Percentiles rank a stretch among this genome's conserved stretches.
phyloP scores from a whole-genome alignment of 1,139 yeast species.

The Candida sanyaensis region DNA sequence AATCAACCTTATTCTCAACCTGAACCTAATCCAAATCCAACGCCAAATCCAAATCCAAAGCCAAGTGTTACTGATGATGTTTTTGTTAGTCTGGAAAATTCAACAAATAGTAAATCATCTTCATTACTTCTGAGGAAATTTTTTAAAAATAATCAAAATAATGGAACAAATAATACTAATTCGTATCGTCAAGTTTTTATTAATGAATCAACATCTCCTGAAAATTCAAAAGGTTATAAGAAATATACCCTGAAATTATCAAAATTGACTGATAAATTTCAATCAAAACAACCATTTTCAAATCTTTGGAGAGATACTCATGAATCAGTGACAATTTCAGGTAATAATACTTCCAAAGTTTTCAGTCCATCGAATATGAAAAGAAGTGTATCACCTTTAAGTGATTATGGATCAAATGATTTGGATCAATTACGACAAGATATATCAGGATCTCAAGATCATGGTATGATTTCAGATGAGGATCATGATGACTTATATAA shows the following conservation, averaged over 20 bases:
- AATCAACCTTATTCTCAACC: slow-evolving; percentile 9
- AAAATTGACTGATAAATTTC: slow-evolving; percentile 34
- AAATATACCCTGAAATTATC: slow-evolving; percentile 30
- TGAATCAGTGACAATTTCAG: background rate
- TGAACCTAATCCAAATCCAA: no score
- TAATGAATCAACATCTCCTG: slow-evolving; percentile 14
- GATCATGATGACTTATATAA: background rate
- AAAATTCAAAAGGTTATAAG: slow-evolving; percentile 18
- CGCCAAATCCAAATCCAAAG: no score
- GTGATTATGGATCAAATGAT: slow-evolving; percentile 15
- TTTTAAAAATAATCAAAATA: slow-evolving; percentile 7
- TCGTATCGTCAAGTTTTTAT: slow-evolving; percentile 17
- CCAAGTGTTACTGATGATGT: slow-evolving; percentile 23
- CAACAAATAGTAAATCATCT: slow-evolving; percentile 16
- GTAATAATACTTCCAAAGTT: slow-evolving; percentile 7
- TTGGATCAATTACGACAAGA: slow-evolving; percentile 25
- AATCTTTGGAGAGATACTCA: slow-evolving; percentile 21
- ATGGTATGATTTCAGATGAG: slow-evolving; percentile 1
- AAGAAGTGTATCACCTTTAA: slow-evolving; percentile 14
- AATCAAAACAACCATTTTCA: slow-evolving; percentile 38
- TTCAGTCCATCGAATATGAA: slow-evolving; percentile 5
- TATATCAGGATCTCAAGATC: slow-evolving; percentile 8
- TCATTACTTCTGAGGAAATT: slow-evolving; percentile 18
- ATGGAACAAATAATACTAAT: slow-evolving; percentile 12
- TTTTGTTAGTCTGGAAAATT: slow-evolving; percentile 24